These are phyloP conservation scores for Liquidambar formosana DNA, from an alignment of 164 flowering plant species.

Conservation along the genomic window DNA sequence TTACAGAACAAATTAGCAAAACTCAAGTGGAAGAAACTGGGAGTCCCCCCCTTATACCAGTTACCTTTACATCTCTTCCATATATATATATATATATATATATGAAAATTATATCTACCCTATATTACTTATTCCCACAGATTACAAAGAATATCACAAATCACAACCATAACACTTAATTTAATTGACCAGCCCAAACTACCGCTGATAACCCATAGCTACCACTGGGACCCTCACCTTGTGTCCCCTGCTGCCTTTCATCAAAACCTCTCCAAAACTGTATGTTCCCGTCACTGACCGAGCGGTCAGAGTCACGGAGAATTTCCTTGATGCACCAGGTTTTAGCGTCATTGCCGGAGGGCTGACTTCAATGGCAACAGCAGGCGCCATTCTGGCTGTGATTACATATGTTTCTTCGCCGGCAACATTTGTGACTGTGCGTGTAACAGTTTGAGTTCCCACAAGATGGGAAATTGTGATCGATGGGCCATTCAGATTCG, in stretches of 20 bases:
- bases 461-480: constrained; percentile 82
- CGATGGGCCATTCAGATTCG: constrained; percentile 81
- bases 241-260: constrained; percentile 96
- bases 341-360: constrained; percentile 87
- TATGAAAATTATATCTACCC: constrained; percentile 20
- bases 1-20: constrained; percentile 22
- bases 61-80: constrained; percentile 28
- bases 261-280: constrained; percentile 77
- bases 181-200: constrained; percentile 13
- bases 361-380: constrained; percentile 67
- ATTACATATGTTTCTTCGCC: constrained; percentile 80
- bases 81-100: constrained; percentile 13
- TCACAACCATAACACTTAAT: constrained; percentile 25
- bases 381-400: constrained; percentile 72
- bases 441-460: constrained; percentile 61
- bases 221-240: constrained; percentile 91
- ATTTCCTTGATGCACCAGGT: constrained; percentile 64
- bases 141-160: constrained; percentile 66
- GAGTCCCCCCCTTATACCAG: constrained; percentile 24
- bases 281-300: constrained; percentile 74
- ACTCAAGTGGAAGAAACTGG: constrained; percentile 35
- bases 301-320: constrained; percentile 69
- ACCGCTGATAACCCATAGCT: constrained; percentile 81
- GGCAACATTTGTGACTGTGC: constrained; percentile 84
- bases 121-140: constrained; percentile 42